phyloP scores from a whole-genome alignment of 192 early-diverging fungal species.

The Obelidium mucronatum region DNA sequence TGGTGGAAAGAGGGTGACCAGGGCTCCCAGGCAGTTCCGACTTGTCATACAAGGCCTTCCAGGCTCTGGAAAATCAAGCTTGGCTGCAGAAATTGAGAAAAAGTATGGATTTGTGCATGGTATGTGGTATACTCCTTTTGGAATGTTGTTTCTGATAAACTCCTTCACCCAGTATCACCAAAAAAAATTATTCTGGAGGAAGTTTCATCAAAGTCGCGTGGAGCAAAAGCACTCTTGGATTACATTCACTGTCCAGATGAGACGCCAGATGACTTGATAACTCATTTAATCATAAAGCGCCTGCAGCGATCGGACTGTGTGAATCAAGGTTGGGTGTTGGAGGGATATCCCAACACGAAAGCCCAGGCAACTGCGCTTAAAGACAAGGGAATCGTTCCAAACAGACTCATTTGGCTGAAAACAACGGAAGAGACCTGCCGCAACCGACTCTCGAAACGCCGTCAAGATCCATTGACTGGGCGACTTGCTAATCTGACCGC shows the following conservation, averaged over 20 bases:
- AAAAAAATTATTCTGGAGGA: slow-evolving; percentile 51
- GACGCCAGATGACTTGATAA: slow-evolving; percentile 49
- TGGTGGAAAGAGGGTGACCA: slow-evolving; percentile 33
- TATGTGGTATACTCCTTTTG: slow-evolving; percentile 31
- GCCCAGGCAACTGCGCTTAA: slow-evolving; percentile 45
- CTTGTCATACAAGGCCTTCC: slow-evolving; percentile 52
- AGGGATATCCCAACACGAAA: slow-evolving; percentile 54
- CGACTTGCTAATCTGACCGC: slow-evolving; percentile 30
- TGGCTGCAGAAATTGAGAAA: slow-evolving; percentile 46
- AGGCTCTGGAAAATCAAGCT: slow-evolving; percentile 53
- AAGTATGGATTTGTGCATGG: slow-evolving; percentile 55
- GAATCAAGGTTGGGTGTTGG: slow-evolving; percentile 58
- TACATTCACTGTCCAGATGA: slow-evolving; percentile 41
- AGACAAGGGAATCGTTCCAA: slow-evolving; percentile 49
- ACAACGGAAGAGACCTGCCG: slow-evolving; percentile 41
- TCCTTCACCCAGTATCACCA: slow-evolving; percentile 52
- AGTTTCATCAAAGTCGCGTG: slow-evolving; percentile 38
- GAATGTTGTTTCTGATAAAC: not conserved
- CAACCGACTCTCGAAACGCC: slow-evolving; percentile 37
- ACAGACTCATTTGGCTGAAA: slow-evolving; percentile 55
- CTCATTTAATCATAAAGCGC: slow-evolving; percentile 42
- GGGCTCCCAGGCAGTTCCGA: slow-evolving; percentile 53
- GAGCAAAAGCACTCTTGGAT: slow-evolving; percentile 21
- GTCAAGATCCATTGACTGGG: slow-evolving; percentile 41
- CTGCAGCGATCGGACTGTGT: slow-evolving; percentile 50